Evolutionary conservation across 2,329 filamentous ascomycete genomes (phyloP).

Genomic region (Chrysosporium keratinophilum): DNA sequence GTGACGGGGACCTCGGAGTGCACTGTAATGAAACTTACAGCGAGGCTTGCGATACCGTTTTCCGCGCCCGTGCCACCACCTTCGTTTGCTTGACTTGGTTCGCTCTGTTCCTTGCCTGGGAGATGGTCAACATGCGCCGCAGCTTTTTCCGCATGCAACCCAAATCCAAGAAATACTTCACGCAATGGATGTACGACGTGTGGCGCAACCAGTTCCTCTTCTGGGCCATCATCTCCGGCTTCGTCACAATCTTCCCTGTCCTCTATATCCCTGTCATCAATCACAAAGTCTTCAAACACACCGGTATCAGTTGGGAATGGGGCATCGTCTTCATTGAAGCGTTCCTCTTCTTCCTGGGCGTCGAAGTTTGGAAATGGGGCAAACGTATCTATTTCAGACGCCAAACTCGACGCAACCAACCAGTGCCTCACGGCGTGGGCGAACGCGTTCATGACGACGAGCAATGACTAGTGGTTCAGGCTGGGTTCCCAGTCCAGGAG

Average conservation of each 20-base stretch:
- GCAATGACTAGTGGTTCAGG: conserved; percentile 9
- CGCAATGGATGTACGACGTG: conserved; percentile 57
- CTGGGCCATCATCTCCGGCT: conserved; percentile 51
- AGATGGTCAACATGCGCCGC: conserved; percentile 61
- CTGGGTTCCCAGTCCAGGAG: neutral
- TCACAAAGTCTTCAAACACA: conserved; percentile 55
- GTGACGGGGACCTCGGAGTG: conserved; percentile 48
- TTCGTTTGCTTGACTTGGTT: conserved; percentile 69
- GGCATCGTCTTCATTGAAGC: conserved; percentile 53
- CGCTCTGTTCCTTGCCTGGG: conserved; percentile 66
- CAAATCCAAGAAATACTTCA: conserved; percentile 48
- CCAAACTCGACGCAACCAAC: conserved; percentile 7
- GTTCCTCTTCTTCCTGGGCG: conserved; percentile 52
- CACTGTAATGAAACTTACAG: conserved; percentile 52
- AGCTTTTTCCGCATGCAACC: conserved; percentile 68
- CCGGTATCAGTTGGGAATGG: conserved; percentile 59
- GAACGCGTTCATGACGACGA: conserved; percentile 9
- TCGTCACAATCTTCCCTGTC: conserved; percentile 48
- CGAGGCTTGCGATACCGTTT: conserved; percentile 51
- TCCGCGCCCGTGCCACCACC: conserved; percentile 61
- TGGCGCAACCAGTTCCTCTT: conserved; percentile 66
- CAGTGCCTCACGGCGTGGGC: conserved; percentile 4
- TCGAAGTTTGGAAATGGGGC: conserved; percentile 57
- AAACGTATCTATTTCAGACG: conserved; percentile 49
- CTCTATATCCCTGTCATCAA: conserved; percentile 62